Percentiles rank a stretch among this genome's conserved stretches.
phyloP scores from a whole-genome alignment of 2,329 filamentous ascomycete genomes.

The Acarospora socialis region DNA sequence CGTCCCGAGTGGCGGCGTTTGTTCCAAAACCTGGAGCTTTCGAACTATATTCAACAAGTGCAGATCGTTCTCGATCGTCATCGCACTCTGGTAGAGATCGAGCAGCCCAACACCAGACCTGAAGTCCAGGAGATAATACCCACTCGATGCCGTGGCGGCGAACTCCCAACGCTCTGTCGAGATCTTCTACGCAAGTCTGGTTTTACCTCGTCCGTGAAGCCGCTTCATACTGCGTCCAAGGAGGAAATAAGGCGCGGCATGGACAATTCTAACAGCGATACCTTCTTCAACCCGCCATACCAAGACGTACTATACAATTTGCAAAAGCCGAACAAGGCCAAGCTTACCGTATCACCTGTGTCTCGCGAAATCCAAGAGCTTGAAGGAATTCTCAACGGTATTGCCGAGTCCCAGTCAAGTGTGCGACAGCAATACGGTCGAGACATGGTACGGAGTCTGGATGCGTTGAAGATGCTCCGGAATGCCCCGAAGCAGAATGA shows the following conservation, averaged over 20 bases:
- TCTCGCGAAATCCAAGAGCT: conserved; percentile 15
- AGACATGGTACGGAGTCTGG: conserved; percentile 26
- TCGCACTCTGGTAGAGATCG: no score
- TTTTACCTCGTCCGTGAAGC: neutral
- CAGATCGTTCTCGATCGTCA: conserved; percentile 28
- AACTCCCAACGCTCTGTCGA: conserved; percentile 2
- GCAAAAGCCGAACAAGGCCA: no score
- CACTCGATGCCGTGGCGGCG: conserved; percentile 4
- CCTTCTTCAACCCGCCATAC: no score
- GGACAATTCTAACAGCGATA: no score
- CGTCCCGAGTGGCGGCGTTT: conserved; percentile 34
- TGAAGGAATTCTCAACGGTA: conserved; percentile 14
- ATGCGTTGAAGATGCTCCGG: conserved; percentile 20
- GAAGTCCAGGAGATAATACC: no score
- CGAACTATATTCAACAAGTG: conserved; percentile 28
- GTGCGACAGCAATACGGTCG: conserved; percentile 24
- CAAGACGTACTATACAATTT: no score
- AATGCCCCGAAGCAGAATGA: neutral
- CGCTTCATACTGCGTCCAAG: neutral
- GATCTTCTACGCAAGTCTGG: conserved; percentile 10
- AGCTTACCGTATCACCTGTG: no score
- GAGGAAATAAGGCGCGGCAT: no score
- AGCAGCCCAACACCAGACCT: no score
- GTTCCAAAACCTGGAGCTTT: conserved; percentile 35
- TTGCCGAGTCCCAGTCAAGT: conserved; percentile 16